phyloP scores from a whole-genome alignment of 441 rosid genomes.

The Eruca vesicaria region DNA sequence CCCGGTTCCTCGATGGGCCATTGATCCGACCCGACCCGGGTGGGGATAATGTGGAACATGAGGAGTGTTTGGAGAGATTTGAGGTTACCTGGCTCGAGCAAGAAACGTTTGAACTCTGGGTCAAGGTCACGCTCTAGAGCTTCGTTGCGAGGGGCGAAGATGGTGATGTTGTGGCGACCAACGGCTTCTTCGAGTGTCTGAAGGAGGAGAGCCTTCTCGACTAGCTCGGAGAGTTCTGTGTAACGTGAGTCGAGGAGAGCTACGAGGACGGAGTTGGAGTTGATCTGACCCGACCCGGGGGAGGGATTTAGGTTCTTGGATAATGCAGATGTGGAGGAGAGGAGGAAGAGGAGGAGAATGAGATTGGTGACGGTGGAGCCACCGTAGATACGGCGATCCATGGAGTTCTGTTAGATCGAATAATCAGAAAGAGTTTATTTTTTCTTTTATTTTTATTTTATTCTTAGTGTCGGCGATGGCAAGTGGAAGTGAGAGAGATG shows the following conservation, averaged over 20 bases:
- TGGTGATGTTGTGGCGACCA: conserved; percentile 55
- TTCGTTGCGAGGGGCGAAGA: conserved; percentile 67
- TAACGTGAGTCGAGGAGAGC: conserved; percentile 73
- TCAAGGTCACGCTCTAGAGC: conserved; percentile 67
- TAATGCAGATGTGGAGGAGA: conserved; percentile 26
- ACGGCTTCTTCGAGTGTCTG: conserved; percentile 58
- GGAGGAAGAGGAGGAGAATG: conserved; percentile 2
- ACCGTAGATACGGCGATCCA: conserved; percentile 35
- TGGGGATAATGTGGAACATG: conserved; percentile 58
- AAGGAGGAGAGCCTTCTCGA: conserved; percentile 65
- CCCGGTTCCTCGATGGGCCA: conserved; percentile 36
- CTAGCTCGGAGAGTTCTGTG: conserved; percentile 62
- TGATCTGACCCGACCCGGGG: conserved; percentile 68
- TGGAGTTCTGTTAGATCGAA: conserved; percentile 25
- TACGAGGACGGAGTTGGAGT: conserved; percentile 67
- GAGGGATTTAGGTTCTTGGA: conserved; percentile 29
- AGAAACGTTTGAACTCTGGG: conserved; percentile 66
- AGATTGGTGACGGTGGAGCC: conserved; percentile 24
- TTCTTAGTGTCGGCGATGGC: conserved; percentile 33
- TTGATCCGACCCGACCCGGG: conserved; percentile 39
- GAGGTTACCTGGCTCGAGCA: conserved; percentile 68
- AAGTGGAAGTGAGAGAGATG: conserved; percentile 23
- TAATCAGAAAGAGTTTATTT: conserved; percentile 20
- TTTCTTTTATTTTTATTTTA: neutral
- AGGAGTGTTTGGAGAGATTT: conserved; percentile 58